Conservation (phyloP, 371 early-diverging fungal genomes). For the Mucor mucedo region DNA sequence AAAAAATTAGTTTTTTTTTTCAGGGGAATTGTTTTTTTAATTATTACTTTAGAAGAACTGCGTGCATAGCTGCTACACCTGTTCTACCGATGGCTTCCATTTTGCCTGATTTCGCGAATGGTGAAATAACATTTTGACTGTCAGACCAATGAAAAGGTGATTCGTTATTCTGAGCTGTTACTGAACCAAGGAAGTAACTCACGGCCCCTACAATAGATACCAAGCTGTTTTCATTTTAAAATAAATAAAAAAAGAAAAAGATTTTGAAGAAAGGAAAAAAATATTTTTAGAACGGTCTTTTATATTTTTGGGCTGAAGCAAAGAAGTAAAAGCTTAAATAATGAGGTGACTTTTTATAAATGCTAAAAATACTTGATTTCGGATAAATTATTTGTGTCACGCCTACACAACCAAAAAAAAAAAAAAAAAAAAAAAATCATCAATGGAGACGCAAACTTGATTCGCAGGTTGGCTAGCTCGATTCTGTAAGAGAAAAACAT, state of each 20-base stretch:
- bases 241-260: constrained; percentile 6
- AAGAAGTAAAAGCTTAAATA: not conserved
- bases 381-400: too few relatives aligned
- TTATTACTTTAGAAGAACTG: constrained; percentile 43
- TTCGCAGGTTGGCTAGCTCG: too few relatives aligned
- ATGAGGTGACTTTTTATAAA: constrained; percentile 3
- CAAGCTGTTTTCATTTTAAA: constrained; percentile 18
- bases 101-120: constrained; percentile 45
- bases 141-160: constrained; percentile 46
- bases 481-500: too few relatives aligned
- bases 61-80: constrained; percentile 58
- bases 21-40: not conserved
- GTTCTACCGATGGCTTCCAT: constrained; percentile 55
- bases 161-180: constrained; percentile 8
- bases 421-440: too few relatives aligned
- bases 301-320: not conserved
- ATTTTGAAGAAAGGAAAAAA: not conserved
- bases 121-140: constrained; percentile 41
- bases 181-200: not conserved
- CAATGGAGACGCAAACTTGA: too few relatives aligned
- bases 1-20: constrained; percentile 5
- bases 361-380: too few relatives aligned
- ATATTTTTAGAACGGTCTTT: constrained; percentile 3
- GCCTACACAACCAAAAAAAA: too few relatives aligned
- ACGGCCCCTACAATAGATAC: constrained; percentile 25